These are phyloP conservation scores for Pythium apleroticum DNA, from an alignment of 352 stramenopile genomes.

Conservation along the genomic window DNA sequence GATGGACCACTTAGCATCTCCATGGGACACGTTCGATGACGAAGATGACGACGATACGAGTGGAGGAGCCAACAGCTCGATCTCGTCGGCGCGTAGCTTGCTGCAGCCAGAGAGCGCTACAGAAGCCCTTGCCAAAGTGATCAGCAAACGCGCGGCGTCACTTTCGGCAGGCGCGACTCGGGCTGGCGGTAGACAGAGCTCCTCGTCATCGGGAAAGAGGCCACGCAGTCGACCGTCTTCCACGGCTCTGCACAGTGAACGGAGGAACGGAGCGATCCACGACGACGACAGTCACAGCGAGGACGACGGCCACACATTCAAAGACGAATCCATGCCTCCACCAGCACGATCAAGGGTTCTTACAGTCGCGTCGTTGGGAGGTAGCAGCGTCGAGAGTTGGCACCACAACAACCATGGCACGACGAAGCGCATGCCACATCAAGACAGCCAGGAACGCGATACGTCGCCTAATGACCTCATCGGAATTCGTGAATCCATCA, in stretches of 20 bases:
- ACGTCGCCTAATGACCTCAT: background rate
- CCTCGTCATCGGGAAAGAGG: background rate
- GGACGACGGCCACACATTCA: background rate
- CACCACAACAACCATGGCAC: background rate
- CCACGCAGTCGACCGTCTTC: background rate
- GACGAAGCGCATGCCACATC: too few relatives aligned
- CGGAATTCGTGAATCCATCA: constrained; percentile 2
- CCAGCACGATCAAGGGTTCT: constrained; percentile 1
- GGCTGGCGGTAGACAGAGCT: background rate
- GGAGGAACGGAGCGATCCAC: background rate
- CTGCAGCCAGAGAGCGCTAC: constrained; percentile 19
- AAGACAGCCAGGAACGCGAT: too few relatives aligned
- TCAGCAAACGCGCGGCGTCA: constrained; percentile 11
- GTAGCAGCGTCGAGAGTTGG: constrained; percentile 4
- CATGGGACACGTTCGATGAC: constrained; percentile 22
- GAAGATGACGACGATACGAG: constrained; percentile 5
- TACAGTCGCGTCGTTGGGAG: constrained; percentile 8
- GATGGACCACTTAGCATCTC: constrained; percentile 11
- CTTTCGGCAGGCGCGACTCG: constrained; percentile 8
- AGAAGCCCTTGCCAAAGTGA: constrained; percentile 19
- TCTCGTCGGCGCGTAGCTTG: background rate
- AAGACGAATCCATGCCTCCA: background rate
- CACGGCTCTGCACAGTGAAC: background rate
- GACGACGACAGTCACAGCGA: background rate
- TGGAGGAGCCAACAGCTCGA: background rate